Percentiles rank a stretch among this genome's conserved stretches.
Conservation (phyloP, 2,329 filamentous ascomycete genomes). For the Apiospora saccharicola region DNA sequence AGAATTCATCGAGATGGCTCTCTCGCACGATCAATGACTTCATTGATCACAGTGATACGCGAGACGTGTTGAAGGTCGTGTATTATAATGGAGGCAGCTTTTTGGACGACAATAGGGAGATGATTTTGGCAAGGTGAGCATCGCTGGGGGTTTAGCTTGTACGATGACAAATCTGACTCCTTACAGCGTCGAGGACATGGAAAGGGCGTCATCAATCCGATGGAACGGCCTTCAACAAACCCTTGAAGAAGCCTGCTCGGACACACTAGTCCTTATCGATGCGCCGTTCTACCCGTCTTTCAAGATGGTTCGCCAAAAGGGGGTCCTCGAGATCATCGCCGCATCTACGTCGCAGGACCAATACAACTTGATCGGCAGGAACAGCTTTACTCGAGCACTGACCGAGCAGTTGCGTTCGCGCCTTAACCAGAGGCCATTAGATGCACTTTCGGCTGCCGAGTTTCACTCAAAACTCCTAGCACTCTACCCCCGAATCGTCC, state of each 20-base stretch:
- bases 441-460: constrained; percentile 59
- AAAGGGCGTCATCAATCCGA: constrained; percentile 55
- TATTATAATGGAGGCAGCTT: constrained; percentile 65
- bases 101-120: constrained; percentile 62
- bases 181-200: constrained; percentile 54
- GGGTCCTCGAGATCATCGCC: constrained; percentile 64
- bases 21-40: constrained; percentile 60
- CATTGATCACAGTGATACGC: constrained; percentile 59
- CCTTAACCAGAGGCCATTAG: constrained; percentile 50
- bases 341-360: constrained; percentile 63
- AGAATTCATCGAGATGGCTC: constrained; percentile 62
- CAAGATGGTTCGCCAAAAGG: constrained; percentile 58
- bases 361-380: constrained; percentile 54
- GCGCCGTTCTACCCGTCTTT: constrained; percentile 64
- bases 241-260: constrained; percentile 62
- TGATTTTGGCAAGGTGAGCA: constrained; percentile 62
- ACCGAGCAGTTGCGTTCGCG: constrained; percentile 58
- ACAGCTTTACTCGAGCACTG: constrained; percentile 60
- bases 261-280: constrained; percentile 66
- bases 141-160: constrained; percentile 2
- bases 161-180: constrained; percentile 33
- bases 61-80: constrained; percentile 65
- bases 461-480: constrained; percentile 62
- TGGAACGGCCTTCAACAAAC: constrained; percentile 65
- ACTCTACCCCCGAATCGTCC: constrained; percentile 59